Conservation (phyloP, 176 grass and related monocot genomes). For the Poa pratensis region DNA sequence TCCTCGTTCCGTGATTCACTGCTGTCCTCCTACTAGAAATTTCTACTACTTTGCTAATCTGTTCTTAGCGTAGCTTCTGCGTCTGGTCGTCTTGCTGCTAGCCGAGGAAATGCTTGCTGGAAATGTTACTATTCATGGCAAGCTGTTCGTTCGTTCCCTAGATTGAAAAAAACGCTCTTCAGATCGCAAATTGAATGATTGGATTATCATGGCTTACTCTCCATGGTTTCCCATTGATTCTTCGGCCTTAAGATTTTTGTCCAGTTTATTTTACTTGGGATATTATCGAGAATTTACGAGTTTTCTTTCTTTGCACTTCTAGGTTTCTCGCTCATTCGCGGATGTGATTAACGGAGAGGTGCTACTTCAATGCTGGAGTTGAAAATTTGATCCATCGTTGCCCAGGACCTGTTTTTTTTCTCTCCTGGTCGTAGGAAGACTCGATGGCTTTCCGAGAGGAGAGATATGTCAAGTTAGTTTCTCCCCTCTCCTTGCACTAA, state of each 20-base stretch:
- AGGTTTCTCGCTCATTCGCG: slow-evolving; percentile 15
- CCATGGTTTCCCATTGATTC: no score
- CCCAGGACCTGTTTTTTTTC: slow-evolving; percentile 21
- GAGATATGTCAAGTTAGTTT: slow-evolving; percentile 61
- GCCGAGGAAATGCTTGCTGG: no score
- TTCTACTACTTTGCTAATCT: no score
- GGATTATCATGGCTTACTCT: background rate
- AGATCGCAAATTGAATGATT: background rate
- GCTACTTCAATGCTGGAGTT: slow-evolving; percentile 27
- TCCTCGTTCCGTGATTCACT: no score
- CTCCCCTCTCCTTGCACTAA: slow-evolving; percentile 23
- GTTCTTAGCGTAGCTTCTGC: no score
- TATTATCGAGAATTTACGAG: background rate
- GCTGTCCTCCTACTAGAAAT: no score
- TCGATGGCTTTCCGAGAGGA: slow-evolving; percentile 56
- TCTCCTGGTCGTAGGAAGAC: slow-evolving; percentile 32
- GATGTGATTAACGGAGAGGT: slow-evolving; percentile 29
- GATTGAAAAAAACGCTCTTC: background rate
- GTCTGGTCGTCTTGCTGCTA: no score
- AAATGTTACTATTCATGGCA: no score
- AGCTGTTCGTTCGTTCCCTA: no score
- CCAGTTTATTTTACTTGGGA: background rate
- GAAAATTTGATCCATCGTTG: slow-evolving; percentile 31
- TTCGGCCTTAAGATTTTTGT: no score
- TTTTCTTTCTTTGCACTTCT: background rate